Conservation (phyloP, 495 filamentous ascomycete genomes). For the Aspergillus affinis region DNA sequence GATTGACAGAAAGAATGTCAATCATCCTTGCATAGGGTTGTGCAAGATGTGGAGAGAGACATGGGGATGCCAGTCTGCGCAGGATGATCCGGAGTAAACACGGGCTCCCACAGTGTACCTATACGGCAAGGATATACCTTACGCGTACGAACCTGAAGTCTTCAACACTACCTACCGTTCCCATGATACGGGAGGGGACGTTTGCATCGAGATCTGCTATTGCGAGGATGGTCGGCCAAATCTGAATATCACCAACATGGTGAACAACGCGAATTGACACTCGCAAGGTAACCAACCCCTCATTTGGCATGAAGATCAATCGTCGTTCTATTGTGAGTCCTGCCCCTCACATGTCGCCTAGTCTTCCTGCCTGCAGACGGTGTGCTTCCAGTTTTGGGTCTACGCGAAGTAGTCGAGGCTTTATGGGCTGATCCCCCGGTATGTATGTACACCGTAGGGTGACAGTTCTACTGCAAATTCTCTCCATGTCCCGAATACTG, state of each 20-base stretch:
- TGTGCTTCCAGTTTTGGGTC: not conserved
- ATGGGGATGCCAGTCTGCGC: not conserved
- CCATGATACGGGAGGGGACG: not conserved
- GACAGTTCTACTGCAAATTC: slow-evolving; percentile 2
- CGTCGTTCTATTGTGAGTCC: slow-evolving; percentile 2
- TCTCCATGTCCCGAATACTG: not conserved
- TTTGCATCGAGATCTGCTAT: not conserved
- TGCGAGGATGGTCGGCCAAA: not conserved
- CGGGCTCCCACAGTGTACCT: not conserved
- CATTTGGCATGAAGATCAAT: slow-evolving; percentile 15
- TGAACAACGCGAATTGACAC: not conserved
- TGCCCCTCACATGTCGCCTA: not conserved
- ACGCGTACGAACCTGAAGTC: no score
- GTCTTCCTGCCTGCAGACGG: not conserved
- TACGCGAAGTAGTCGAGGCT: not conserved
- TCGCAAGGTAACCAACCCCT: slow-evolving; percentile 6
- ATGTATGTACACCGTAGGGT: no score
- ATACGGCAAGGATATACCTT: not conserved
- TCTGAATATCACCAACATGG: not conserved
- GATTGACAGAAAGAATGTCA: not conserved
- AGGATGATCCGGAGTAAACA: not conserved
- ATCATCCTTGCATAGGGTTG: not conserved
- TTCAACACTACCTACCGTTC: no score
- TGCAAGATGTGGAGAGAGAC: not conserved
- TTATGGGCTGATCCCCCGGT: slow-evolving; percentile 9